Evolutionary conservation across 2,329 filamentous ascomycete species (phyloP).

Genomic region (Exophiala xenobiotica): DNA sequence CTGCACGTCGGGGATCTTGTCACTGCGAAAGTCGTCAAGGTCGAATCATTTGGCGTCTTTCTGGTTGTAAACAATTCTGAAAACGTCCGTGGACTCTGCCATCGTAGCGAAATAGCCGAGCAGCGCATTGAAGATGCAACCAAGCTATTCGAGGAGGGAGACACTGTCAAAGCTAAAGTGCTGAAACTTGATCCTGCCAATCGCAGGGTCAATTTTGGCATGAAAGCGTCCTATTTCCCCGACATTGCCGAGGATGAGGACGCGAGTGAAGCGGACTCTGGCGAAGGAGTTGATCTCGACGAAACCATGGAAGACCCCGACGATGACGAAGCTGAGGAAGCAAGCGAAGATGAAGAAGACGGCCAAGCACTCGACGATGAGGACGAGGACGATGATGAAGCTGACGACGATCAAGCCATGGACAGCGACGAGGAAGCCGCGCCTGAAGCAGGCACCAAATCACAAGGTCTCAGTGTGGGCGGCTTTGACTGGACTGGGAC

Average conservation of each 20-base stretch:
- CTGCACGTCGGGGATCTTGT: conserved; percentile 77
- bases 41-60: conserved; percentile 93
- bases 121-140: conserved; percentile 77
- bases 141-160: conserved; percentile 85
- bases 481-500: conserved; percentile 87
- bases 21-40: conserved; percentile 87
- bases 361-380: conserved; percentile 45
- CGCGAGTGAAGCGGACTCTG: conserved; percentile 44
- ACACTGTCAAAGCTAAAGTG: conserved; percentile 88
- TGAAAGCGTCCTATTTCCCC: conserved; percentile 90
- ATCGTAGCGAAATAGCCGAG: conserved; percentile 88
- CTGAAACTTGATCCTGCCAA: conserved; percentile 73
- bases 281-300: conserved; percentile 38
- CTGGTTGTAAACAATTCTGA: conserved; percentile 82
- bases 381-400: conserved; percentile 32
- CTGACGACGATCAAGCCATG: background rate
- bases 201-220: conserved; percentile 79
- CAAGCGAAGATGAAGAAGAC: conserved; percentile 43
- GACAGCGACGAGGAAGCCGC: conserved; percentile 34
- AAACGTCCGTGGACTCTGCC: conserved; percentile 90
- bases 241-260: conserved; percentile 50
- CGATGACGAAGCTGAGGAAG: conserved; percentile 36
- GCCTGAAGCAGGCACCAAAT: conserved; percentile 28
- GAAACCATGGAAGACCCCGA: conserved; percentile 39
- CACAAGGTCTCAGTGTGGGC: conserved; percentile 63